Conservation (phyloP, 257 asterid species). For the Solanum piurae region DNA sequence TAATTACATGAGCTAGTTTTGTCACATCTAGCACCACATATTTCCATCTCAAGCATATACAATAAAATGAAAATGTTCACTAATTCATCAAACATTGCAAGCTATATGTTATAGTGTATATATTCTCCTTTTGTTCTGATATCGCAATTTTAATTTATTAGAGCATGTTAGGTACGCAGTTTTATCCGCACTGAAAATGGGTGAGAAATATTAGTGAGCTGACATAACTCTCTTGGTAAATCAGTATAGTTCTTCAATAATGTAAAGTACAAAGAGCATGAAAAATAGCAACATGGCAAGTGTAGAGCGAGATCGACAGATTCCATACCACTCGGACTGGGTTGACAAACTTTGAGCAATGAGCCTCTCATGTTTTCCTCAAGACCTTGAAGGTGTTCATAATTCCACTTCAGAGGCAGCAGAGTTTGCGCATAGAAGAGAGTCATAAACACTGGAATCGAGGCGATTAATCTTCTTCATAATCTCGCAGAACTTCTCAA, state of each 20-base stretch:
- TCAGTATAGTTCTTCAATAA: background rate
- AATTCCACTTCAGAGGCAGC: slow-evolving; percentile 4
- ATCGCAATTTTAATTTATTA: too few relatives aligned
- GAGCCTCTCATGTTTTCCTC: background rate
- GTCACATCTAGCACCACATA: background rate
- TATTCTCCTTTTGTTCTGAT: background rate
- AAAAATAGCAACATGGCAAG: background rate
- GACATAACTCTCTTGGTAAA: background rate
- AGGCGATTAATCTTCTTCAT: slow-evolving; percentile 45
- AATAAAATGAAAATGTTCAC: background rate
- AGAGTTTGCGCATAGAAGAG: slow-evolving; percentile 19
- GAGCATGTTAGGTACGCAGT: background rate
- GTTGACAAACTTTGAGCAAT: background rate
- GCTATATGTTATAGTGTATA: background rate
- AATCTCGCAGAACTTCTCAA: slow-evolving; percentile 35
- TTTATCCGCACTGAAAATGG: background rate
- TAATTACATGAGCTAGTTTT: background rate
- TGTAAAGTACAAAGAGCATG: background rate
- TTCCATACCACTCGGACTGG: background rate
- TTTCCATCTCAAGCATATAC: background rate
- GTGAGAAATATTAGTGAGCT: background rate
- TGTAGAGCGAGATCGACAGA: background rate
- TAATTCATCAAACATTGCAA: background rate
- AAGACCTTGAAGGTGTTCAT: background rate
- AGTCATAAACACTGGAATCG: slow-evolving; percentile 12